phyloP scores from a whole-genome alignment of 345 rosid species.

The Euphorbia tirucalli region DNA sequence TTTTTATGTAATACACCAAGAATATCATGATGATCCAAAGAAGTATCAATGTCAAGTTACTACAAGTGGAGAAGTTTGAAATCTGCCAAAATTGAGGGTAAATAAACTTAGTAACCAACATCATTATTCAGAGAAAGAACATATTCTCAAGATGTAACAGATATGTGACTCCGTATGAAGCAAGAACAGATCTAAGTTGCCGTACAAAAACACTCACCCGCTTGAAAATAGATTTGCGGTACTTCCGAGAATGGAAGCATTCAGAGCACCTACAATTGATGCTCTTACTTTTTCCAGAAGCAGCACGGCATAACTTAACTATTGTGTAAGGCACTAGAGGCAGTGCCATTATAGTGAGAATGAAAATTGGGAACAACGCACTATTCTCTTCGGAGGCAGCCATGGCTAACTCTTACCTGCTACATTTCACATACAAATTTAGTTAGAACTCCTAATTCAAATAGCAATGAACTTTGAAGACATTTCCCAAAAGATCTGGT shows the following conservation, averaged over 20 bases:
- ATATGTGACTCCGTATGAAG: no score
- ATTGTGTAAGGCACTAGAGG: constrained; percentile 89
- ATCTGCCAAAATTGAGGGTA: constrained; percentile 46
- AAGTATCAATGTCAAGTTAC: constrained; percentile 79
- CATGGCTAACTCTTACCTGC: constrained; percentile 38
- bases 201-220: constrained; percentile 40
- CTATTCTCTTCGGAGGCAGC: constrained; percentile 92
- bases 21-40: constrained; percentile 90
- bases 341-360: constrained; percentile 91
- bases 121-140: constrained; percentile 1
- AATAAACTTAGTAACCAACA: constrained; percentile 9
- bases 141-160: not conserved
- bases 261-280: constrained; percentile 82
- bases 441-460: not conserved
- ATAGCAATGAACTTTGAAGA: not conserved
- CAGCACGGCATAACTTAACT: constrained; percentile 64
- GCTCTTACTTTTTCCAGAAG: constrained; percentile 64
- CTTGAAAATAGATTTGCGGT: constrained; percentile 75
- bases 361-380: constrained; percentile 87
- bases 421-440: not conserved
- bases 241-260: constrained; percentile 79
- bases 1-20: constrained; percentile 79
- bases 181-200: not conserved
- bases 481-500: not conserved
- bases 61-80: constrained; percentile 87